Evolutionary conservation across 768 basidiomycete genomes (phyloP), one percentile per base, ranked within the genome.

Genomic region (Psilocybe cubensis): DNA sequence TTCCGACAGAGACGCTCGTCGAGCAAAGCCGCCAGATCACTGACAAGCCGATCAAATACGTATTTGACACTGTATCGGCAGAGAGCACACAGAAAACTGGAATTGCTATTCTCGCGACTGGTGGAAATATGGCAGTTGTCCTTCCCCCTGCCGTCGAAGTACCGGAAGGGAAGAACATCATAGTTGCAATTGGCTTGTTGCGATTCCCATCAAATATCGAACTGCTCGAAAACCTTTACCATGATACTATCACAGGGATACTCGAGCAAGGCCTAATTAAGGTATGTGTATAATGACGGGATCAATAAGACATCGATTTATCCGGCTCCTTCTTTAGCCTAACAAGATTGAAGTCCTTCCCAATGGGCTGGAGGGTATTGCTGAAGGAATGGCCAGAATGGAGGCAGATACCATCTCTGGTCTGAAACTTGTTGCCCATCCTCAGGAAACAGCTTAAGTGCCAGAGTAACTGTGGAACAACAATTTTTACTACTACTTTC

Each of bases 351-450:
- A 82, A 48, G 60, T 75, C 14, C 45, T 83, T 20, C 66, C 74
- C 1, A 70, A 71, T 14, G 82, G 82, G 10, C 68, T 83, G 20
- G 68, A 62, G 12, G 82, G 76, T 8, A 74, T 83, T 56, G 63
- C 66, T 28, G 66, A 69, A 25, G 82, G 75, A 20, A 63, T 83
- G 40, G 72, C 70, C 67, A 70, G 74, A 46, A 63, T 83, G 59
- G 69, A 72, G 57, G 66, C 70, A 2, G 70, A 74, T 27, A 66
- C 70, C 60, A 73, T 80, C 31, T 78, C 77, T 52, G 77, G 75
- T 1, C 66, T 73, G 33, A 82, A 82, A 64, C 62, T 82, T 31
- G 71, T 81, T 31, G 70, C 65, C 5, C 28, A 27, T 48, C 46
- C 28, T 2, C 46, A 48, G 4, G 46, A 48, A n/a, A 48, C 46